These are phyloP conservation scores for Aspergillus texensis DNA, from an alignment of 2,329 filamentous ascomycete genomes.

Conservation along the genomic window DNA sequence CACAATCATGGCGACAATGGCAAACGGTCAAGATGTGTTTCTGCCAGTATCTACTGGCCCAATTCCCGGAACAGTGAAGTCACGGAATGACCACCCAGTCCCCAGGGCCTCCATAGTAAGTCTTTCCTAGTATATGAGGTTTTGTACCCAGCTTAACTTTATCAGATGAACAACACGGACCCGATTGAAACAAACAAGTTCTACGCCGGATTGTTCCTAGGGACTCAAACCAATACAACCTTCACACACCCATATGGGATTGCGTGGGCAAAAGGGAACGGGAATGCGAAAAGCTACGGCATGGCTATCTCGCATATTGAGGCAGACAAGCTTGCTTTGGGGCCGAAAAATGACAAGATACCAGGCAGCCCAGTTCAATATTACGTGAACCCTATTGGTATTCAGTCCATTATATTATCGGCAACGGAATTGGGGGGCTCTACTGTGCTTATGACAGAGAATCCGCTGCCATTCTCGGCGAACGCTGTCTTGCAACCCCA, in stretches of 20 bases:
- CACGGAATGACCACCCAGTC: slow-evolving; percentile 47
- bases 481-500: slow-evolving; percentile 68
- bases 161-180: slow-evolving; percentile 31
- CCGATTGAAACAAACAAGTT: slow-evolving; percentile 60
- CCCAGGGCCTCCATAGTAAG: slow-evolving; percentile 44
- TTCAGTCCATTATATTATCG: slow-evolving; percentile 79
- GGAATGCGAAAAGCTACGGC: slow-evolving; percentile 70
- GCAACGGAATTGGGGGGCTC: slow-evolving; percentile 69
- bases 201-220: slow-evolving; percentile 79
- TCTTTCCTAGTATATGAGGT: neutral
- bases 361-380: slow-evolving; percentile 65
- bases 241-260: slow-evolving; percentile 78
- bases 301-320: slow-evolving; percentile 77
- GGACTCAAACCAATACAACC: slow-evolving; percentile 66
- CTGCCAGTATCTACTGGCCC: slow-evolving; percentile 41
- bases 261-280: slow-evolving; percentile 67
- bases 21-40: slow-evolving; percentile 44
- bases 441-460: slow-evolving; percentile 60
- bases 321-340: slow-evolving; percentile 67
- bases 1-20: slow-evolving; percentile 27
- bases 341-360: slow-evolving; percentile 54
- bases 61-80: slow-evolving; percentile 41
- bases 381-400: slow-evolving; percentile 79
- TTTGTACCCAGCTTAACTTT: slow-evolving; percentile 12
- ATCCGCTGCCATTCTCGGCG: slow-evolving; percentile 59